These are phyloP conservation scores for Arabis alpina DNA, from an alignment of 345 rosid species.

Conservation along the genomic window DNA sequence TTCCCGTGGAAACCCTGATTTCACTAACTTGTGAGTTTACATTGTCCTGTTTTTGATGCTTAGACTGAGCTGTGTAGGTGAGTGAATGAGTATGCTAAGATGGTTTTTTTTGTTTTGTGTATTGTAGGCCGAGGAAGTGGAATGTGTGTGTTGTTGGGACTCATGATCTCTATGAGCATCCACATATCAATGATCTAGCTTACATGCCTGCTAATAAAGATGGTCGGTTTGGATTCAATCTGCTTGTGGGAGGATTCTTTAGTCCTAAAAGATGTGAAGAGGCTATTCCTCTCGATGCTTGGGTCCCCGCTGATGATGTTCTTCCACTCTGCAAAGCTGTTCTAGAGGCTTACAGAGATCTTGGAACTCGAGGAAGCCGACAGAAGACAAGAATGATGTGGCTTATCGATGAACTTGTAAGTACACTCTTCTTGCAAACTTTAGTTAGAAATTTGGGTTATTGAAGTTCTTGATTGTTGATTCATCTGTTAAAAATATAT, in stretches of 20 bases:
- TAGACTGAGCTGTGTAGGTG: background rate
- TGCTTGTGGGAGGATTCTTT: constrained; percentile 95
- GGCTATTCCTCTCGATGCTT: constrained; percentile 93
- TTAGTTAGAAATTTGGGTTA: background rate
- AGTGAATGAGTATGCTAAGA: constrained; percentile 25
- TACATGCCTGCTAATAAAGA: constrained; percentile 91
- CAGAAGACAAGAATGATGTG: constrained; percentile 99
- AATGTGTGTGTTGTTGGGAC: constrained; percentile 92
- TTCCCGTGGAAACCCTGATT: constrained; percentile 68
- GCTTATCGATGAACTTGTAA: constrained; percentile 93
- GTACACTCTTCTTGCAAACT: constrained; percentile 27
- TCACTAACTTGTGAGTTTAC: constrained; percentile 74
- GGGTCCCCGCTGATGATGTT: constrained; percentile 86
- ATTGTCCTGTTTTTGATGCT: background rate
- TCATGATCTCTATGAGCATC: constrained; percentile 96
- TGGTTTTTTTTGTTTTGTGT: constrained; percentile 12
- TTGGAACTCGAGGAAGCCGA: constrained; percentile 84
- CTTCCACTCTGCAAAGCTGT: constrained; percentile 76
- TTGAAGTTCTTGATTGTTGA: constrained; percentile 23
- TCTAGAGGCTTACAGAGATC: constrained; percentile 86
- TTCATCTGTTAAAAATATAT: constrained; percentile 5
- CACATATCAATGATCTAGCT: constrained; percentile 95
- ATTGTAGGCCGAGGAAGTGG: constrained; percentile 94
- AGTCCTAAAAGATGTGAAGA: constrained; percentile 89
- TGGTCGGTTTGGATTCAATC: constrained; percentile 80